These are phyloP conservation scores for Hypoxylon sp. DNA, from an alignment of 2,329 filamentous ascomycete genomes.

Conservation along the genomic window DNA sequence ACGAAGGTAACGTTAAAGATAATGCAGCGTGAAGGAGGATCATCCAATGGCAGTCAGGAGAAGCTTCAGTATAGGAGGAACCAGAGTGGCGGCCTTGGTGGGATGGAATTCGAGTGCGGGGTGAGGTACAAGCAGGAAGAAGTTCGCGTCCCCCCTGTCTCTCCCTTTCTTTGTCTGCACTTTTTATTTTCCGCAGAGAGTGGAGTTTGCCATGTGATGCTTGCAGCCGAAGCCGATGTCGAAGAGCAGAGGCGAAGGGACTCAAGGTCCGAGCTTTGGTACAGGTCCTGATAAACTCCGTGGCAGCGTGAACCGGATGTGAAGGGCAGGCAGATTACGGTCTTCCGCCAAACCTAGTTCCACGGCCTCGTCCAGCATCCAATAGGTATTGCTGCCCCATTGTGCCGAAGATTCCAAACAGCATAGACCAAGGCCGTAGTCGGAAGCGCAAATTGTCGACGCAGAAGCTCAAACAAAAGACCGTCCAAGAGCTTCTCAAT, in stretches of 20 bases:
- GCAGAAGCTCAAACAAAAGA: conserved; percentile 14
- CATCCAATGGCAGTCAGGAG: conserved; percentile 32
- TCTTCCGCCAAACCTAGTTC: conserved; percentile 7
- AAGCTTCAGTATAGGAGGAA: conserved; percentile 16
- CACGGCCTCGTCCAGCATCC: background rate
- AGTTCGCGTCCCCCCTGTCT: conserved; percentile 18
- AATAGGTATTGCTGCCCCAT: conserved; percentile 8
- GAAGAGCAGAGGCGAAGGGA: conserved; percentile 19
- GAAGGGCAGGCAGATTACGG: conserved; percentile 1
- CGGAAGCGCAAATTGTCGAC: conserved; percentile 12
- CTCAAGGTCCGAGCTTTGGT: conserved; percentile 15
- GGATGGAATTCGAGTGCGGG: conserved; percentile 36
- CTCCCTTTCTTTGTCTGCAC: conserved; percentile 10
- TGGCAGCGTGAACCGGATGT: conserved; percentile 6
- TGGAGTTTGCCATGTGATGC: conserved; percentile 31
- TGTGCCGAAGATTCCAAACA: background rate
- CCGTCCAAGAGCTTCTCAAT: conserved; percentile 13
- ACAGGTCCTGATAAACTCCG: conserved; percentile 7
- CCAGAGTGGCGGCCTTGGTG: conserved; percentile 23
- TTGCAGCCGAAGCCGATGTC: conserved; percentile 14
- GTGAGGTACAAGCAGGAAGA: conserved; percentile 32
- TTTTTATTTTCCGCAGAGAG: conserved; percentile 3
- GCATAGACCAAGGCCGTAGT: background rate
- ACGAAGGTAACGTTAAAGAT: conserved; percentile 25
- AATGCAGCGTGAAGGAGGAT: conserved; percentile 21